Base-by-base conservation (phyloP, 1,284 basidiomycete genomes). In the Mixia osmundae region DNA sequence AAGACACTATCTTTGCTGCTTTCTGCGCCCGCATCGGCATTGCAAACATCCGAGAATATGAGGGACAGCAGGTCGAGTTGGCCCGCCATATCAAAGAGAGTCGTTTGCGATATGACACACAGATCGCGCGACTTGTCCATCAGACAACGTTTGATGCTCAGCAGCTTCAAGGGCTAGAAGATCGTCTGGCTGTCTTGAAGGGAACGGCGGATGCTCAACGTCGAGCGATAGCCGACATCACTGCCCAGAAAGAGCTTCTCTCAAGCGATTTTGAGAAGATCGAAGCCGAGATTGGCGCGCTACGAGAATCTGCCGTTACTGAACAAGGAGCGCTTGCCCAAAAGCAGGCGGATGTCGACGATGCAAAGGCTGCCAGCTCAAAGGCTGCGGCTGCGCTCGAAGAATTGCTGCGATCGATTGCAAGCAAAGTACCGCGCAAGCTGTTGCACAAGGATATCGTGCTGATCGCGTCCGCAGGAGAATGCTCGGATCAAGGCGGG, bases 381-480 rank as follows among this genome's bases (percentile, higher is more conserved):
- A n/a, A n/a, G 18, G 2, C 31, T 18, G 54, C 65, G 25, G 56
- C 53, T 2, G 72, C 67, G 35, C 58, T 82, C 2, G 53, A 54
- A 14, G 65, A 64, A 49, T 67, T 89, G n/a, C n/a, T n/a, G n/a
- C n/a, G n/a, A n/a, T n/a, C n/a, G n/a, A n/a, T n/a, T n/a, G n/a
- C n/a, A n/a, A n/a, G n/a, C n/a, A n/a, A n/a, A n/a, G n/a, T n/a
- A n/a, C n/a, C n/a, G n/a, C n/a, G n/a, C n/a, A n/a, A n/a, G n/a
- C n/a, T n/a, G n/a, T n/a, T n/a, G n/a, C n/a, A n/a, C 49, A 83
- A 89, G 53, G 76, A 85, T 50, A 94, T 95, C 42, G 82, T 87
- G 57, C 80, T 79, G 50, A 59, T 78, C 9, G 76, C 72, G 0
- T 64, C 82, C n/a, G n/a, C n/a, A n/a, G n/a, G n/a, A n/a, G n/a